Conservation (phyloP, 1,284 basidiomycete genomes). For the Trichosporon sp. region DNA sequence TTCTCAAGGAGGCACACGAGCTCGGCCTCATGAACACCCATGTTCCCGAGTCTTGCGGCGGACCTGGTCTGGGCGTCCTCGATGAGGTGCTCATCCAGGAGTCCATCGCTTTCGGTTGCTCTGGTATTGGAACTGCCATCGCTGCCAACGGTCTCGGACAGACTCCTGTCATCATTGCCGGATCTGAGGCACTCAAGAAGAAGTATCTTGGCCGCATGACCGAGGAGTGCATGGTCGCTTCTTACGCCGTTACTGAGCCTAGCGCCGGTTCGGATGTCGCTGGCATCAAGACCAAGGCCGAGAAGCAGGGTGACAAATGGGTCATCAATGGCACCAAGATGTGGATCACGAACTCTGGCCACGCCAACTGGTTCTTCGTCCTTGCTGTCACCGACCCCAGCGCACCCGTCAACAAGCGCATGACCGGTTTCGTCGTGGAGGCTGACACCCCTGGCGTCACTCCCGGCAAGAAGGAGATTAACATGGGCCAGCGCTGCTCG, state of each 20-base stretch:
- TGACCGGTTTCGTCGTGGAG: constrained; percentile 57
- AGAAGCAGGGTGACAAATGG: constrained; percentile 53
- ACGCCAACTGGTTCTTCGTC: constrained; percentile 54
- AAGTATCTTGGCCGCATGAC: constrained; percentile 57
- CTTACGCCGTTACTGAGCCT: constrained; percentile 55
- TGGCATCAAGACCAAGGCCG: constrained; percentile 50
- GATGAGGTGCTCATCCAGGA: constrained; percentile 52
- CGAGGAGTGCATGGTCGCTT: constrained; percentile 54
- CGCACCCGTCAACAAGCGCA: constrained; percentile 50
- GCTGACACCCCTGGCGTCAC: constrained; percentile 51
- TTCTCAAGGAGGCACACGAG: constrained; percentile 54
- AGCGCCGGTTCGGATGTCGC: constrained; percentile 56
- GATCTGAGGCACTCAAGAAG: constrained; percentile 51
- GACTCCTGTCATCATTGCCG: constrained; percentile 53
- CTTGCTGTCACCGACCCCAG: constrained; percentile 53
- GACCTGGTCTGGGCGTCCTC: constrained; percentile 51
- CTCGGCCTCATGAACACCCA: constrained; percentile 52
- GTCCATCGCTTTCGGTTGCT: constrained; percentile 28
- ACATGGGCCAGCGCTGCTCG: constrained; percentile 57
- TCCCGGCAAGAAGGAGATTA: constrained; percentile 55
- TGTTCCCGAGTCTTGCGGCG: constrained; percentile 43
- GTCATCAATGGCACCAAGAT: constrained; percentile 54
- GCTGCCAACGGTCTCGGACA: constrained; percentile 53
- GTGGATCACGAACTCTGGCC: constrained; percentile 54
- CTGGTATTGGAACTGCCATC: constrained; percentile 49